Evolutionary conservation across 208 protist species (phyloP), one percentile per base, ranked within the genome.

Genomic region (Phytomonas francai): DNA sequence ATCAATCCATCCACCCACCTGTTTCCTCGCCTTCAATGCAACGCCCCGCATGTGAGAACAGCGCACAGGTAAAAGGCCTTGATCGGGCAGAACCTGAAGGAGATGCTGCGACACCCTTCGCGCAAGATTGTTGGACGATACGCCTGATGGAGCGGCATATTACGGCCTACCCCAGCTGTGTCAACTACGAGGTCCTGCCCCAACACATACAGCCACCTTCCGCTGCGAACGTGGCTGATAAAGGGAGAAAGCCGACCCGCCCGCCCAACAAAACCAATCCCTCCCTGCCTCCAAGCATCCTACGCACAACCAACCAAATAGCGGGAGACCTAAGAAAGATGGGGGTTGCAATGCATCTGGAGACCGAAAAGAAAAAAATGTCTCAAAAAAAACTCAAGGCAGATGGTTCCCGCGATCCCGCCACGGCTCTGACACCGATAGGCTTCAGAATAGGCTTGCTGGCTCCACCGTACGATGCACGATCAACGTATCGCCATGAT

Each of bases 401-500:
- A 19, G 39, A 49, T 49, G 39, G 39, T 49, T 49, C 39, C 14
- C 39, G 12, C 12, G 39, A 49, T 49, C 39, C 39, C 16, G 14
- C 39, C 39, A 22, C 14, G 12, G 4, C 14, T 3, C 65, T 73
- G 31, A 42, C 32, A 28, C 64, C 51, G 11, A 62, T 67, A 31
- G 69, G 65, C 56, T 78, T 69, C 70, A 75, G 72, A 32, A 74
- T 63, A 54, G 42, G 77, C 42, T 68, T 78, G 57, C 65, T 79
- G 25, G 51, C 59, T 51, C 70, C 74, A 0, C 33, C 62, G 31
- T 87, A 88, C 63, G 89, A 94, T 58, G 77, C 80, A 39, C 85
- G 84, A 57, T 84, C 80, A 3, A 89, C 86, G 2, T 94, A 92
- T 67, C 89, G 89, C 32, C 67, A 81, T 63, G 89, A 91, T 68